These are phyloP conservation scores for Tolypocladium ophioglossoides DNA, from an alignment of 2,329 filamentous ascomycete species.

Conservation along the genomic window DNA sequence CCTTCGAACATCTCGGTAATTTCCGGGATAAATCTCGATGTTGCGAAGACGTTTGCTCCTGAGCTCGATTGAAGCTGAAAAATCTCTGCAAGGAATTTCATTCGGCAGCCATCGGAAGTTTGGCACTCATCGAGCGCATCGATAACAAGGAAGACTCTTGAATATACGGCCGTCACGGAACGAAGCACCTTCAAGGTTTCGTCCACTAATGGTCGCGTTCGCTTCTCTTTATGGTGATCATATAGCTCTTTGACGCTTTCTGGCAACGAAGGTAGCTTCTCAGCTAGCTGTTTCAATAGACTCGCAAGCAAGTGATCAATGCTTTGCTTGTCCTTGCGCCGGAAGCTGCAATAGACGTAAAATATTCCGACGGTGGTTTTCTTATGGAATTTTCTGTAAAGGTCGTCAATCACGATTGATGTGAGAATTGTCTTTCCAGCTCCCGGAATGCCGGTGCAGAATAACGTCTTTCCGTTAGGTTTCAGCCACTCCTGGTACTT, in stretches of 20 bases:
- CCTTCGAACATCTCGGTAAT: neutral
- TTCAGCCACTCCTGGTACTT: conserved; percentile 23
- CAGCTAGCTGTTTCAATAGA: too few species aligned
- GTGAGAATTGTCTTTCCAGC: conserved; percentile 37
- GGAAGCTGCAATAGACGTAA: conserved; percentile 35
- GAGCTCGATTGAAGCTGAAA: neutral
- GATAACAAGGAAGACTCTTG: neutral
- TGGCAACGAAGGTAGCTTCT: too few species aligned
- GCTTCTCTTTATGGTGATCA: neutral
- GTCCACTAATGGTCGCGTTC: neutral
- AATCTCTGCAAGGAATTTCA: neutral
- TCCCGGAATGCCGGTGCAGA: conserved; percentile 36
- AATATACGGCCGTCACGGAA: neutral
- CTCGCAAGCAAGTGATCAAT: too few species aligned
- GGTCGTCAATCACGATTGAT: conserved; percentile 28
- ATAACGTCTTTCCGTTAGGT: conserved; percentile 20
- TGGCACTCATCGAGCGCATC: neutral
- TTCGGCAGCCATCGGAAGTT: neutral
- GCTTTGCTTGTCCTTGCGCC: conserved; percentile 15
- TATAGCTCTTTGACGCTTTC: neutral
- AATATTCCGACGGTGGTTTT: conserved; percentile 22
- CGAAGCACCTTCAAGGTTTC: neutral
- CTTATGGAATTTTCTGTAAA: conserved; percentile 13
- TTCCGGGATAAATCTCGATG: neutral
- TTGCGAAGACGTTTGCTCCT: neutral